Evolutionary conservation across 2,329 filamentous ascomycete species (phyloP).

Genomic region (Fusarium cicatricum): DNA sequence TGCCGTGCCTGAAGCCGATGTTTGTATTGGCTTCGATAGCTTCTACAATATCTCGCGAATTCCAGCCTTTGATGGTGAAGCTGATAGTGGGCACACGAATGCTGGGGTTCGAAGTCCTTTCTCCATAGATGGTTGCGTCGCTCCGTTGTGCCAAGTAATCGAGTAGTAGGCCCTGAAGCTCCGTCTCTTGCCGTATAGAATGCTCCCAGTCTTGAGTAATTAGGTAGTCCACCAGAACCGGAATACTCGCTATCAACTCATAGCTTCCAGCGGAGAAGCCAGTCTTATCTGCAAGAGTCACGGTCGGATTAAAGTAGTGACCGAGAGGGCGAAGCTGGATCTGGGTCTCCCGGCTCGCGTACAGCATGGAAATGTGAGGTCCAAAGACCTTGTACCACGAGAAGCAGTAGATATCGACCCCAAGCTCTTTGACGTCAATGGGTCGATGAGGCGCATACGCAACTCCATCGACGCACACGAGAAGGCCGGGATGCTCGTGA

Average conservation of each 20-base stretch:
- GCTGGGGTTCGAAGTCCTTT: constrained; percentile 54
- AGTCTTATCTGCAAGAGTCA: constrained; percentile 71
- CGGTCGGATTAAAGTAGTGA: constrained; percentile 72
- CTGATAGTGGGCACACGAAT: constrained; percentile 72
- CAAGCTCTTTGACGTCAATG: constrained; percentile 73
- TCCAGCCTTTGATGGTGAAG: constrained; percentile 67
- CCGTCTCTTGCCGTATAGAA: constrained; percentile 67
- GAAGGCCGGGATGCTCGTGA: constrained; percentile 54
- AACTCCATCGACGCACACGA: constrained; percentile 79
- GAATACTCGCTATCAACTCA: constrained; percentile 71
- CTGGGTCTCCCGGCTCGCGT: constrained; percentile 67
- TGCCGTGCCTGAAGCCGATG: constrained; percentile 72
- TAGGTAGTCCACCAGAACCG: constrained; percentile 69
- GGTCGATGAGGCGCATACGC: constrained; percentile 77
- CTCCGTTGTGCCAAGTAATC: constrained; percentile 62
- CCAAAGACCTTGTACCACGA: constrained; percentile 87
- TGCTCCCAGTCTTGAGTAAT: constrained; percentile 56
- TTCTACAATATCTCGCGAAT: constrained; percentile 66
- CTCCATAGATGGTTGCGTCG: constrained; percentile 67
- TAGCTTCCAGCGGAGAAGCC: constrained; percentile 75
- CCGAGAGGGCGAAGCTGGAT: constrained; percentile 62
- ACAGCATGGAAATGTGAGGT: constrained; percentile 76
- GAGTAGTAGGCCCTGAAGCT: constrained; percentile 66
- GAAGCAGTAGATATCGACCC: constrained; percentile 80
- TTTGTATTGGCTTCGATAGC: constrained; percentile 65